Conservation (phyloP, 129 eudicot genomes). For the Arctium minus region DNA sequence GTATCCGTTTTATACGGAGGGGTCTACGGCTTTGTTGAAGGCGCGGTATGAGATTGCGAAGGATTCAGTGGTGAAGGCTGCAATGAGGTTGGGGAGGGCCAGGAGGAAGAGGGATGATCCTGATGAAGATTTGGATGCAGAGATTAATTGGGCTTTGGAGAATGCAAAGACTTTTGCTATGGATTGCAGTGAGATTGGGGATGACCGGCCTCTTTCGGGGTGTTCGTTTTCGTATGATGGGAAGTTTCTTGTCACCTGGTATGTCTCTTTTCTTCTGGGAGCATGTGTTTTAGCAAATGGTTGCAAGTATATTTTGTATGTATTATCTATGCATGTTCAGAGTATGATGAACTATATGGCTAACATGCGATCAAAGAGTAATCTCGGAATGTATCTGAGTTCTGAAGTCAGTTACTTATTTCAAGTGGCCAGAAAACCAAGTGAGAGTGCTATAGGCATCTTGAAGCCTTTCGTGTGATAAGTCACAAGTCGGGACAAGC, state of each 20-base stretch:
- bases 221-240: constrained; percentile 79
- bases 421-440: no score
- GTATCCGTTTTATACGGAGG: constrained; percentile 93
- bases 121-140: constrained; percentile 94
- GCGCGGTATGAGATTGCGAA: constrained; percentile 67
- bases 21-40: constrained; percentile 57
- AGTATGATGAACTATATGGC: background rate
- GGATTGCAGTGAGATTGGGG: constrained; percentile 82
- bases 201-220: constrained; percentile 88
- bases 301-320: background rate
- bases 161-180: constrained; percentile 56
- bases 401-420: no score
- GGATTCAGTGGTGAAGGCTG: constrained; percentile 63
- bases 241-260: constrained; percentile 93
- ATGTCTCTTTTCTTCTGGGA: constrained; percentile 5
- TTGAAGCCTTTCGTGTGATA: no score
- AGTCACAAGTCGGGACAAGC: no score
- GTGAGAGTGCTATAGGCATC: no score
- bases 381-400: background rate
- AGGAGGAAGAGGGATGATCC: constrained; percentile 88
- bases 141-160: constrained; percentile 70
- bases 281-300: constrained; percentile 5
- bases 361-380: background rate
- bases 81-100: constrained; percentile 63
- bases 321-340: background rate